Evolutionary conservation across 1,284 basidiomycete species (phyloP).

Genomic region (Austropuccinia psidii): DNA sequence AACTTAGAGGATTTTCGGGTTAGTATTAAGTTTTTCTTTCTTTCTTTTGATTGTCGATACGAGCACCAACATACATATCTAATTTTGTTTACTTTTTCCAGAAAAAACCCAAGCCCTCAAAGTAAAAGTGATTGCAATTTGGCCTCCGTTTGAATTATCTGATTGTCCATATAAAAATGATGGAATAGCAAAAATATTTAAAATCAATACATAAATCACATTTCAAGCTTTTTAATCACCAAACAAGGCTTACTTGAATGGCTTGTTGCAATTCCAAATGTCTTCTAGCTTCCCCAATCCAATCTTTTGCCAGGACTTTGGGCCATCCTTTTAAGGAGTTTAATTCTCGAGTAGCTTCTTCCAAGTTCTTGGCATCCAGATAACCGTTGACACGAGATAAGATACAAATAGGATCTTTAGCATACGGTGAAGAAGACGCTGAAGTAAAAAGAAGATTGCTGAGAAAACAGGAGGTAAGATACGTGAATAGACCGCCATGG

Average conservation of each 20-base stretch:
- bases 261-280: slow-evolving; percentile 89
- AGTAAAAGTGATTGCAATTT: slow-evolving; percentile 55
- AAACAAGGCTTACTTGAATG: slow-evolving; percentile 60
- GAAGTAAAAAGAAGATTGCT: slow-evolving; percentile 70
- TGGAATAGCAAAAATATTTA: background rate
- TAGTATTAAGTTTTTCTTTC: too few relatives aligned
- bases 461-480: slow-evolving; percentile 70
- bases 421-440: slow-evolving; percentile 52
- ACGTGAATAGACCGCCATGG: slow-evolving; percentile 76
- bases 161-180: slow-evolving; percentile 28
- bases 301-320: slow-evolving; percentile 72
- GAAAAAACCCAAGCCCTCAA: too few relatives aligned
- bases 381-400: slow-evolving; percentile 83
- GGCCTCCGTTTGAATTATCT: slow-evolving; percentile 78
- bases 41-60: too few relatives aligned
- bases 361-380: slow-evolving; percentile 84
- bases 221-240: slow-evolving; percentile 14
- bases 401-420: slow-evolving; percentile 75
- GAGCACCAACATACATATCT: too few relatives aligned
- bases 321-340: slow-evolving; percentile 80
- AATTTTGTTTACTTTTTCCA: too few relatives aligned
- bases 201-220: background rate
- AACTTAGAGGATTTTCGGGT: too few relatives aligned
- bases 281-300: slow-evolving; percentile 80
- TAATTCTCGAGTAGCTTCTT: slow-evolving; percentile 79